A percentile compares a stretch with the other conserved stretches of the same genome.
Conservation (phyloP, 345 rosid species). For the Euphorbia peplus region DNA sequence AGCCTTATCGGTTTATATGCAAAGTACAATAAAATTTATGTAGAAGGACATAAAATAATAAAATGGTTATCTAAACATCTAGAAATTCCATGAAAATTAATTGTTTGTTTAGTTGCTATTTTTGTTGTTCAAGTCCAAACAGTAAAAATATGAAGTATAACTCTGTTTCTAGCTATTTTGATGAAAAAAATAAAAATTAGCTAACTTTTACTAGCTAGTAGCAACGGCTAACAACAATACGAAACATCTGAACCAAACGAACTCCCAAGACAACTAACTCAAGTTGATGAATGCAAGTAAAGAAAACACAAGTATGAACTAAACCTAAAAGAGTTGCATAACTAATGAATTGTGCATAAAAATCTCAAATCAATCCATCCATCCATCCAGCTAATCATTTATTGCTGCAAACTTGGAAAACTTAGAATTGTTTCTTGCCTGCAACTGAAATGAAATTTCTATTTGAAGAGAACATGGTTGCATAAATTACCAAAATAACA, state of each 20-base stretch:
- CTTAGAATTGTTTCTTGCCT: background rate
- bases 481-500: background rate
- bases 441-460: background rate
- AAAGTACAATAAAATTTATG: too few species aligned
- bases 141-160: too few species aligned
- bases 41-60: too few species aligned
- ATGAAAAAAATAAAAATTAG: too few species aligned
- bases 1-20: too few species aligned
- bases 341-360: background rate
- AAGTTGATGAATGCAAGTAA: background rate
- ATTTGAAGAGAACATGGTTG: constrained; percentile 2
- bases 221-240: too few species aligned
- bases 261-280: background rate
- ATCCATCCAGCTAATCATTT: background rate
- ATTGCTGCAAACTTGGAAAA: background rate
- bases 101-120: too few species aligned
- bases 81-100: too few species aligned
- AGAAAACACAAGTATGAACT: background rate
- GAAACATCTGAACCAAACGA: background rate
- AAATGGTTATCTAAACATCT: too few species aligned
- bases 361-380: background rate
- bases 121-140: too few species aligned
- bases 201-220: too few species aligned
- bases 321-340: background rate
- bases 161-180: too few species aligned